Evolutionary conservation across 495 filamentous ascomycete genomes (phyloP).

Genomic region (Lophiostoma macrostomum): DNA sequence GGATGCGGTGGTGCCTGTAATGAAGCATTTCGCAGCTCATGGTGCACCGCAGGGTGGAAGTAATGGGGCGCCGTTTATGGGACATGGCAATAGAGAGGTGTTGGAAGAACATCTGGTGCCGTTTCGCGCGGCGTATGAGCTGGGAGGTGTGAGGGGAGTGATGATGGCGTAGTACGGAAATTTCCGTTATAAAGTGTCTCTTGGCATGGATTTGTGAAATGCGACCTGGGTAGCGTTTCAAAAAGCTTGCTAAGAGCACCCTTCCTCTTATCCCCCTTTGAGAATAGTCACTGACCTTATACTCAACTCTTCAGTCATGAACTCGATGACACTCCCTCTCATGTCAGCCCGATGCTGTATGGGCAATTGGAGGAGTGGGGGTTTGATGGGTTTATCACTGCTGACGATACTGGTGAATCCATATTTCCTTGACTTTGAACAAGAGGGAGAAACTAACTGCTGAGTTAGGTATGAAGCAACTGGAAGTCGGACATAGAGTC

Average conservation of each 20-base stretch:
- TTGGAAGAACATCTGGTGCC: constrained; percentile 41
- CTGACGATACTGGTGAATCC: constrained; percentile 43
- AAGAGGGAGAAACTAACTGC: not conserved
- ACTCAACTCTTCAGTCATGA: too few species aligned
- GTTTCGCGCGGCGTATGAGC: constrained; percentile 44
- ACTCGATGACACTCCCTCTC: constrained; percentile 42
- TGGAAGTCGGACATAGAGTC: constrained; percentile 36
- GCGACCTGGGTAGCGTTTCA: too few species aligned
- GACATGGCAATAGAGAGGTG: constrained; percentile 42
- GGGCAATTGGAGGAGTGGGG: constrained; percentile 41
- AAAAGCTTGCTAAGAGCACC: too few species aligned
- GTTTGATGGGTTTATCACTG: constrained; percentile 44
- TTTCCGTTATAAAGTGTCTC: too few species aligned
- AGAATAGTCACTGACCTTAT: too few species aligned
- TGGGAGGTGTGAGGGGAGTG: constrained; percentile 42
- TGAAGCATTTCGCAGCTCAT: constrained; percentile 48
- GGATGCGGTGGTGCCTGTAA: constrained; percentile 42
- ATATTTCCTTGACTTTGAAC: not conserved
- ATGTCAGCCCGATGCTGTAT: constrained; percentile 41
- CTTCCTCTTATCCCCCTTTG: too few species aligned
- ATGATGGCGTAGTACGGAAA: constrained; percentile 51
- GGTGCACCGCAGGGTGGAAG: constrained; percentile 41
- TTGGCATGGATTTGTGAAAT: too few species aligned
- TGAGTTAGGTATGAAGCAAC: constrained; percentile 34
- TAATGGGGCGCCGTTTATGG: constrained; percentile 44